These are phyloP conservation scores for Neobulgaria alba DNA, from an alignment of 2,329 filamentous ascomycete species.

Conservation along the genomic window DNA sequence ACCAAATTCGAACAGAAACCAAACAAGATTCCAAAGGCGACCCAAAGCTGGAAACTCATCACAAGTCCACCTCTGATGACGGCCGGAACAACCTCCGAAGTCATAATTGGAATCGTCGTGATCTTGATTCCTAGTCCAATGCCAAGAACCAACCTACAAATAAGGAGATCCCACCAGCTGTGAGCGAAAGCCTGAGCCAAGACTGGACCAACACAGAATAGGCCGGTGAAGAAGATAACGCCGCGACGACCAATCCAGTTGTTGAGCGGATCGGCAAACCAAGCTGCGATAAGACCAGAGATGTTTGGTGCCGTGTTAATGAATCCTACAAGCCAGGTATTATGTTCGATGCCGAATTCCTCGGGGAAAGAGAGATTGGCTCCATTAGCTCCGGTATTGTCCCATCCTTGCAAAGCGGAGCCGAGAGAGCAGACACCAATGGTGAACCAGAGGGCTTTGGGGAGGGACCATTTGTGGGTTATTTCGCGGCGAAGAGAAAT, in stretches of 20 bases:
- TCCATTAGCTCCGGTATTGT: constrained; percentile 39
- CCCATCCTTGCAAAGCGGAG: constrained; percentile 55
- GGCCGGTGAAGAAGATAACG: constrained; percentile 68
- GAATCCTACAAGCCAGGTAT: constrained; percentile 46
- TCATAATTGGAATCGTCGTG: constrained; percentile 41
- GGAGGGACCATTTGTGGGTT: constrained; percentile 58
- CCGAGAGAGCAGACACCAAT: constrained; percentile 60
- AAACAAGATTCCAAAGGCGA: constrained; percentile 51
- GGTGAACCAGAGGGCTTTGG: constrained; percentile 54
- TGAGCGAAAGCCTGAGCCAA: constrained; percentile 51
- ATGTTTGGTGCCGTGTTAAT: constrained; percentile 48
- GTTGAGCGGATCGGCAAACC: constrained; percentile 59
- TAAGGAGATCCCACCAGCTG: constrained; percentile 48
- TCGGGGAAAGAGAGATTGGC: constrained; percentile 33
- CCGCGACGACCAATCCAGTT: constrained; percentile 56
- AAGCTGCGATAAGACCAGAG: constrained; percentile 47
- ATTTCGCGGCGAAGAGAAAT: constrained; percentile 41
- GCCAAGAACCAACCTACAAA: constrained; percentile 46
- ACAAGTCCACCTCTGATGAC: constrained; percentile 47
- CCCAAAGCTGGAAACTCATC: constrained; percentile 76
- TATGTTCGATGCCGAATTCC: constrained; percentile 30
- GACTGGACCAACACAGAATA: constrained; percentile 42
- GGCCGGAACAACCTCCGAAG: constrained; percentile 45
- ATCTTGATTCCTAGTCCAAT: constrained; percentile 52
- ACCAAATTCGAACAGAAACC: constrained; percentile 39